A percentile compares a stretch with the other conserved stretches of the same genome.
Conservation (phyloP, 768 basidiomycete species). For the Kwoniella bestiolae region DNA sequence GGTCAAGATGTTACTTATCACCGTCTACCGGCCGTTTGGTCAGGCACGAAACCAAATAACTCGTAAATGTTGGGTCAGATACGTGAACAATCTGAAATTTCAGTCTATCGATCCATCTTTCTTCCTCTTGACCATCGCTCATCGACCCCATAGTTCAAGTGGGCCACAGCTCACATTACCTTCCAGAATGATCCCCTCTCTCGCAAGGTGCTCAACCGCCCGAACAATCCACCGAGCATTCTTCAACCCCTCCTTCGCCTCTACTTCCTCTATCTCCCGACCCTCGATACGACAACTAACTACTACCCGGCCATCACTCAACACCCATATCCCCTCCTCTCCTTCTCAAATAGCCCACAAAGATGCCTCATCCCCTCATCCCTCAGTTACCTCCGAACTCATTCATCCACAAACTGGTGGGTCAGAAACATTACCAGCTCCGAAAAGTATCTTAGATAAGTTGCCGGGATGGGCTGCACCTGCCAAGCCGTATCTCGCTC, state of each 20-base stretch:
- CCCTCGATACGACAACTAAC: neutral
- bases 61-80: neutral
- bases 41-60: too few species aligned
- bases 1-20: too few species aligned
- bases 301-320: neutral
- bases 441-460: conserved; percentile 33
- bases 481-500: conserved; percentile 73
- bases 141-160: neutral
- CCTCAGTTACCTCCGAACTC: conserved; percentile 12
- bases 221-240: conserved; percentile 2
- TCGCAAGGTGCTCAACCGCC: neutral
- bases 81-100: neutral
- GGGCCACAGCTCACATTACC: too few species aligned
- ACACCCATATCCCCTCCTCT: neutral
- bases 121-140: neutral
- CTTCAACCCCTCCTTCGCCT: conserved; percentile 9
- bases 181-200: neutral
- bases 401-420: conserved; percentile 9
- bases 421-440: neutral
- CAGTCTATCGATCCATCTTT: neutral
- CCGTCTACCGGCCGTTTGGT: neutral
- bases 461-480: conserved; percentile 43
- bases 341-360: neutral
- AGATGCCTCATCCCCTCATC: neutral
- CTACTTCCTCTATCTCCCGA: neutral